A percentile compares a stretch with the other conserved stretches of the same genome.
These are phyloP conservation scores for Kazachstania africana DNA, from an alignment of 805 yeast genomes.

Conservation along the genomic window DNA sequence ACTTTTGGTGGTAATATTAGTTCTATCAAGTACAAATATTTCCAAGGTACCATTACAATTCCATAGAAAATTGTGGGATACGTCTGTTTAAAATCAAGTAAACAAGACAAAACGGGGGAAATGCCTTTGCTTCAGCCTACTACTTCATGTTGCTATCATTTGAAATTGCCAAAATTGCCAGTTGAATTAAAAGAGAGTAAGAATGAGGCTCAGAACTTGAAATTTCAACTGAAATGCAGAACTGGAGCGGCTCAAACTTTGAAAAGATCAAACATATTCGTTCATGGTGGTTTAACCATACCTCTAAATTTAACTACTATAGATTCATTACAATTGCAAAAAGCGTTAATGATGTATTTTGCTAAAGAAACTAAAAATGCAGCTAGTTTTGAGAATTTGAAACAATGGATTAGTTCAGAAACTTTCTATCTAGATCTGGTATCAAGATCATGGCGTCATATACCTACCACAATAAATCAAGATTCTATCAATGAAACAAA, in stretches of 20 bases:
- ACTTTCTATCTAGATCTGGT: conserved; percentile 48
- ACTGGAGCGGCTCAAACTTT: conserved; percentile 56
- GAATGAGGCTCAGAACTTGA: conserved; percentile 33
- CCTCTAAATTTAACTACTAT: conserved; percentile 38
- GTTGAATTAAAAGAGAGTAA: conserved; percentile 10
- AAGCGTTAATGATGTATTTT: conserved; percentile 27
- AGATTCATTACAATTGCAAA: conserved; percentile 30
- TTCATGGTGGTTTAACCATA: conserved; percentile 54
- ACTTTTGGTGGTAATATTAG: too few relatives aligned
- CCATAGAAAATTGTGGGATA: too few relatives aligned
- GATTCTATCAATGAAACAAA: not conserved
- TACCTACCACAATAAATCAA: conserved; percentile 15
- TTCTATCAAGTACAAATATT: too few relatives aligned
- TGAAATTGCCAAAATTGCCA: conserved; percentile 40
- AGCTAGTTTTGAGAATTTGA: conserved; percentile 12
- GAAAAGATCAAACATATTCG: conserved; percentile 47
- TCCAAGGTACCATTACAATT: too few relatives aligned
- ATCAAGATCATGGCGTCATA: conserved; percentile 44
- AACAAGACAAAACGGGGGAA: too few relatives aligned
- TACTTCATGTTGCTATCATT: conserved; percentile 44
- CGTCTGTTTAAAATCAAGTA: too few relatives aligned
- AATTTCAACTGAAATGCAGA: conserved; percentile 44
- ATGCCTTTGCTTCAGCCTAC: conserved; percentile 60
- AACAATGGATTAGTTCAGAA: conserved; percentile 45
- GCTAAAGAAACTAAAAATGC: conserved; percentile 14